Base-by-base conservation (phyloP, 1,284 basidiomycete species). In the Megacollybia platyphylla region DNA sequence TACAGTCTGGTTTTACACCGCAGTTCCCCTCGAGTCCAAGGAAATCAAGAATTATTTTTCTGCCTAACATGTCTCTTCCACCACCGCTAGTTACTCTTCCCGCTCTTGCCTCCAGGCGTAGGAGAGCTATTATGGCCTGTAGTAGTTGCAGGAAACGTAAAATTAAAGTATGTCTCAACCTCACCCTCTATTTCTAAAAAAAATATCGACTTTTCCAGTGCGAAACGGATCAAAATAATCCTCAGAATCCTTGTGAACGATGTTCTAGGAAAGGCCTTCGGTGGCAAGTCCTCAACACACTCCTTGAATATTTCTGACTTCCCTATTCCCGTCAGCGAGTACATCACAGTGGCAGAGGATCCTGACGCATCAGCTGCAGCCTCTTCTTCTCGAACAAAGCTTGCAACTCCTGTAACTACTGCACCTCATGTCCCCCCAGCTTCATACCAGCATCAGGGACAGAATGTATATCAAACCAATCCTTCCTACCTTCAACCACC, bases 41-140 rank as follows among this genome's bases (percentile, higher is more conserved):
- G 20, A 24, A 5, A 24, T 5, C 20, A 24, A 24, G 20, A 24
- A 24, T 24, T 24, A 15, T 24, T 24, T 24, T 24, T 24, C 2
- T 24, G 5, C 20, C 5, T 24, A 15, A 15, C 15, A 13, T 20
- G 7, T 32, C 40, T 34, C 29, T 24, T 27, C 11, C 13, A 29
- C 37, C 28, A 20, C 28, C 17, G 30, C 17, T 29, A 24, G 34
- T 36, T 31, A 30, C 34, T 10, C 27, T n/a, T 26, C 36, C 30
- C 15, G 18, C 47, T 29, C 42, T 44, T 18, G 46, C 46, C 52
- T 45, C 40, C 7, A 46, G 61, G 36, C 55, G 60, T 44, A 65
- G 64, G 48, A 60, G 71, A 44, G 67, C 65, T 1, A 59, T 64
- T 18, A 68, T 74, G 48, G 74, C 74, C 7, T 77, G 74, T 54